A percentile compares a stretch with the other conserved stretches of the same genome.
phyloP scores from a whole-genome alignment of 2,329 filamentous ascomycete genomes.

The Pezizomycotina sp. region DNA sequence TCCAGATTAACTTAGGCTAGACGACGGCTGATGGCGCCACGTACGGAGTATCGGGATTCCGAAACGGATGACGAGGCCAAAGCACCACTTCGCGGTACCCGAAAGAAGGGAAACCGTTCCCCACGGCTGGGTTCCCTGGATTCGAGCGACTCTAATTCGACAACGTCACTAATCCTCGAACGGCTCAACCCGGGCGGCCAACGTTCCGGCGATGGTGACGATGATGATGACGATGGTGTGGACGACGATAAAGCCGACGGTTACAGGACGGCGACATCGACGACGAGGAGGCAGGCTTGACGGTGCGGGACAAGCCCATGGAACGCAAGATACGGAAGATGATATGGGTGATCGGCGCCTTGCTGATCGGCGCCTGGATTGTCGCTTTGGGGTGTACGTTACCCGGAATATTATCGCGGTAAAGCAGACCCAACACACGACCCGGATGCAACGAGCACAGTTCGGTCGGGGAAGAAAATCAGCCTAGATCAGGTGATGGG shows the following conservation, averaged over 20 bases:
- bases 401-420: conserved; percentile 46
- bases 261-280: conserved; percentile 37
- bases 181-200: conserved; percentile 54
- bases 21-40: too few relatives aligned
- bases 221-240: conserved; percentile 32
- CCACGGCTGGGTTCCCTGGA: too few relatives aligned
- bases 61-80: too few relatives aligned
- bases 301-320: conserved; percentile 37
- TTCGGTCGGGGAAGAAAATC: conserved; percentile 45
- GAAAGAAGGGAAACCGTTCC: too few relatives aligned
- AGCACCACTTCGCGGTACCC: too few relatives aligned
- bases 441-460: conserved; percentile 41
- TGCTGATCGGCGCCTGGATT: conserved; percentile 52
- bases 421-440: conserved; percentile 48
- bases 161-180: conserved; percentile 67
- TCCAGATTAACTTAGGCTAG: too few relatives aligned
- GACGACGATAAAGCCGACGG: conserved; percentile 31
- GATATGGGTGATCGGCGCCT: conserved; percentile 42
- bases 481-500: conserved; percentile 53
- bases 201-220: conserved; percentile 25
- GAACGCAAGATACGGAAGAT: conserved; percentile 49
- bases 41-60: too few relatives aligned
- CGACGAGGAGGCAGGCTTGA: conserved; percentile 29
- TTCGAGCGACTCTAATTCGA: conserved; percentile 63
- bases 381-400: conserved; percentile 52